A percentile compares a stretch with the other conserved stretches of the same genome.
phyloP scores from a whole-genome alignment of 768 basidiomycete species.

The Lentinula sp. region DNA sequence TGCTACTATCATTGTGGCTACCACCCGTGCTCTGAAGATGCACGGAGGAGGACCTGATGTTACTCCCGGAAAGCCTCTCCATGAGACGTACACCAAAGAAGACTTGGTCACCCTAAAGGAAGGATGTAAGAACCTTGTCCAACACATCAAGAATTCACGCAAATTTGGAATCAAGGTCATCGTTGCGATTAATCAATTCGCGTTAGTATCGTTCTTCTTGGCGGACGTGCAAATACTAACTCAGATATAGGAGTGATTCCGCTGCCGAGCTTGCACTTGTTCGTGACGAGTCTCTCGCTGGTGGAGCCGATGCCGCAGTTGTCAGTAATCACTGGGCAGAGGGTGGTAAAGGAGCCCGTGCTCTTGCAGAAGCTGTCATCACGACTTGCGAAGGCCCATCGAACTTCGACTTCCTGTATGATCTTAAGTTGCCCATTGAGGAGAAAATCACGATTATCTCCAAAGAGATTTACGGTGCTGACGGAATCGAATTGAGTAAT shows the following conservation, averaged over 20 bases:
- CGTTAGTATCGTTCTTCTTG: slow-evolving; percentile 44
- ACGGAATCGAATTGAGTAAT: slow-evolving; percentile 83
- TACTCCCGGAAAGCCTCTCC: slow-evolving; percentile 89
- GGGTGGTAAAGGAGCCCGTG: slow-evolving; percentile 86
- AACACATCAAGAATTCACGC: slow-evolving; percentile 90
- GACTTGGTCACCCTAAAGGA: slow-evolving; percentile 84
- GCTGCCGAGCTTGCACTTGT: slow-evolving; percentile 47
- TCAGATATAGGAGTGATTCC: neutral
- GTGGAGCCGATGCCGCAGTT: slow-evolving; percentile 91
- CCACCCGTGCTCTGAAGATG: slow-evolving; percentile 98
- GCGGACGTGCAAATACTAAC: neutral
- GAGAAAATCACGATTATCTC: slow-evolving; percentile 86
- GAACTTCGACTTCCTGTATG: slow-evolving; percentile 90
- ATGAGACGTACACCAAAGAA: slow-evolving; percentile 92
- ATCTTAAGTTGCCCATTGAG: slow-evolving; percentile 74
- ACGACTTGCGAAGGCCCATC: slow-evolving; percentile 77
- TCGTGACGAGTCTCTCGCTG: slow-evolving; percentile 69
- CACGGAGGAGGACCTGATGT: slow-evolving; percentile 98
- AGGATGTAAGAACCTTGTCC: slow-evolving; percentile 88
- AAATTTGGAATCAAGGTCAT: slow-evolving; percentile 97
- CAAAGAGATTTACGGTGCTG: slow-evolving; percentile 91
- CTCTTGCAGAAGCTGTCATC: slow-evolving; percentile 90
- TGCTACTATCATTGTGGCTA: slow-evolving; percentile 93
- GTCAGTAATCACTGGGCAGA: slow-evolving; percentile 98
- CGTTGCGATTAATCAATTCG: slow-evolving; percentile 92